These are phyloP conservation scores for Filosporella fistucella DNA, from an alignment of 495 filamentous ascomycete genomes.

Conservation along the genomic window DNA sequence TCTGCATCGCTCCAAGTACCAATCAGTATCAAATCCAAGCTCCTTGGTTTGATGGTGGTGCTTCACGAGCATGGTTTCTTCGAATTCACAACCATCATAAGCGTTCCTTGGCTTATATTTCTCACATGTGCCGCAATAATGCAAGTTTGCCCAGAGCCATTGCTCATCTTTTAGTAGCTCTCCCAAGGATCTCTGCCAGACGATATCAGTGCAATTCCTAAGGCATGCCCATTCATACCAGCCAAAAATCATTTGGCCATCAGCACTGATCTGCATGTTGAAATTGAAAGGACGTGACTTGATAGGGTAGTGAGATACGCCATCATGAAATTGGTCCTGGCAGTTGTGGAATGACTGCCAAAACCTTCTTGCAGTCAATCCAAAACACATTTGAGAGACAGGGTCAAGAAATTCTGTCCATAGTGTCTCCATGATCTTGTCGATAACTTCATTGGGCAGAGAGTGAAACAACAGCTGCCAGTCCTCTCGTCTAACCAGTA, in stretches of 20 bases:
- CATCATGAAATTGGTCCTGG: slow-evolving; percentile 31
- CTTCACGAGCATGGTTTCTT: neutral
- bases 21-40: neutral
- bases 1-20: slow-evolving; percentile 4
- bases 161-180: slow-evolving; percentile 6
- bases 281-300: neutral
- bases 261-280: slow-evolving; percentile 2
- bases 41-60: neutral
- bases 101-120: slow-evolving; percentile 9
- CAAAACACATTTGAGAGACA: slow-evolving; percentile 48
- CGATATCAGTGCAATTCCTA: slow-evolving; percentile 1
- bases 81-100: neutral
- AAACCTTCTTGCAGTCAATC: slow-evolving; percentile 42
- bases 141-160: slow-evolving; percentile 10
- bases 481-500: no score
- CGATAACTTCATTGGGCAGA: no score
- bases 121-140: slow-evolving; percentile 3
- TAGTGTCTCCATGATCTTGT: no score
- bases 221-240: slow-evolving; percentile 3
- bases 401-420: no score
- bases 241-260: slow-evolving; percentile 4
- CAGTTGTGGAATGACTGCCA: slow-evolving; percentile 41
- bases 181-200: slow-evolving; percentile 2
- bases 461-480: no score
- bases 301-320: no score